Evolutionary conservation across 2,329 filamentous ascomycete genomes (phyloP).

Genomic region (Pestalotiopsis sp.): DNA sequence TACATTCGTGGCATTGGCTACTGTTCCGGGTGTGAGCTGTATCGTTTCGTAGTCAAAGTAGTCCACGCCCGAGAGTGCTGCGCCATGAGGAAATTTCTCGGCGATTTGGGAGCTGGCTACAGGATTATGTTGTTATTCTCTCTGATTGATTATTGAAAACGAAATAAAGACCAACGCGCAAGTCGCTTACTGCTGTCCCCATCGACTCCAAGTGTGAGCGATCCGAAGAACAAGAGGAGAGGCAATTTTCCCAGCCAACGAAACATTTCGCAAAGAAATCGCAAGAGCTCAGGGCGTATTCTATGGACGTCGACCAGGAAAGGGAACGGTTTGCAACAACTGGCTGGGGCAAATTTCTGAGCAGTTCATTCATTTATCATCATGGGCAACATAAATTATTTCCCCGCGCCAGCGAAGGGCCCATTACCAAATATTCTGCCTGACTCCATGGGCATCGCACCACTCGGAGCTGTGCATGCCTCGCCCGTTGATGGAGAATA

Average conservation of each 20-base stretch:
- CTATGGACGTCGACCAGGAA: no score
- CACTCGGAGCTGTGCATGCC: neutral
- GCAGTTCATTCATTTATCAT: no score
- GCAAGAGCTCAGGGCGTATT: no score
- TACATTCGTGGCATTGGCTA: neutral
- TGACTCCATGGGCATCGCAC: neutral
- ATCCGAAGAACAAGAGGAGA: neutral
- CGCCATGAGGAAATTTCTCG: neutral
- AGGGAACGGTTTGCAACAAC: no score
- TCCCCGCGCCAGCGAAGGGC: neutral
- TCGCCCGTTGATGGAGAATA: neutral
- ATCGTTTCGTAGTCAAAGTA: constrained; percentile 4
- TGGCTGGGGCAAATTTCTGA: no score
- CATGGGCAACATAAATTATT: neutral
- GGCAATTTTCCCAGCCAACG: neutral
- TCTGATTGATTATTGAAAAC: neutral
- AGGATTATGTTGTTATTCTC: no score
- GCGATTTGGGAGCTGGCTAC: neutral
- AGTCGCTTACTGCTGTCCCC: neutral
- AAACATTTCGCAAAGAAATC: neutral
- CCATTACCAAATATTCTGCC: neutral
- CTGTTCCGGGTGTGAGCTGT: neutral
- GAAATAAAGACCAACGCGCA: no score
- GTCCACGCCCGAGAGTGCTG: neutral
- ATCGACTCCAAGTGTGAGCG: neutral